Evolutionary conservation across 345 rosid genomes (phyloP), one percentile per base, ranked within the genome.

Genomic region (Sisymbrium altissimum): DNA sequence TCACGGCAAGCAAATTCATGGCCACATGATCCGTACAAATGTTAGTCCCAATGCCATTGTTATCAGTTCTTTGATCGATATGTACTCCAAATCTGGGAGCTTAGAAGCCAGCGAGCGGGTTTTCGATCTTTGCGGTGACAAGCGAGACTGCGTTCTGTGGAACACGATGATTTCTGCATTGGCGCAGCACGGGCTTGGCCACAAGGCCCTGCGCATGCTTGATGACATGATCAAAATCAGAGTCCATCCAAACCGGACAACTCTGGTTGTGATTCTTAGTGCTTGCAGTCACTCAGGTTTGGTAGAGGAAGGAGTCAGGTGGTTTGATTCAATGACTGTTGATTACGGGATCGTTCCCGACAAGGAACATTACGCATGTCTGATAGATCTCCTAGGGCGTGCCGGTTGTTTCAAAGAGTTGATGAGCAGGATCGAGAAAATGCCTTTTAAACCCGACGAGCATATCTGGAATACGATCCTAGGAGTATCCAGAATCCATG

Each of bases 111-210:
- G 86, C 38, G 71, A 76, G 81, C 77, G 17, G 75, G 85, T 87
- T 73, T 93, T 93, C 78, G 27, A 68, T 66, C 76, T 71, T 18
- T 58, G 52, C 17, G 71, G 63, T 43, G 65, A 82, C 62, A 88
- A 83, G 80, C 83, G 65, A 55, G 88, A 85, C 65, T 76, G 79
- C n/a, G 82, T 88, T 48, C 58, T 88, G 74, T 93, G 97, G 92
- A 88, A 93, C 46, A 90, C 97, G 18, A 88, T 93, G 90, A 82
- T 90, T 10, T 93, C 95, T 68, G 89, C 91, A 10, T 77, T 87
- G 71, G 88, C 86, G 13, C 93, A 88, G 33, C 97, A 93, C 71
- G 93, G 95, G 35, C 81, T 57, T 53, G 93, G 91, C 35, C 81
- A 81, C 73, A 81, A 81, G 71, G 97, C 89, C 8, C 39, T 86